Percentiles rank a stretch among this genome's conserved stretches.
Evolutionary conservation across 305 asterid genomes (phyloP).

Genomic region (Fraxinus nigra): DNA sequence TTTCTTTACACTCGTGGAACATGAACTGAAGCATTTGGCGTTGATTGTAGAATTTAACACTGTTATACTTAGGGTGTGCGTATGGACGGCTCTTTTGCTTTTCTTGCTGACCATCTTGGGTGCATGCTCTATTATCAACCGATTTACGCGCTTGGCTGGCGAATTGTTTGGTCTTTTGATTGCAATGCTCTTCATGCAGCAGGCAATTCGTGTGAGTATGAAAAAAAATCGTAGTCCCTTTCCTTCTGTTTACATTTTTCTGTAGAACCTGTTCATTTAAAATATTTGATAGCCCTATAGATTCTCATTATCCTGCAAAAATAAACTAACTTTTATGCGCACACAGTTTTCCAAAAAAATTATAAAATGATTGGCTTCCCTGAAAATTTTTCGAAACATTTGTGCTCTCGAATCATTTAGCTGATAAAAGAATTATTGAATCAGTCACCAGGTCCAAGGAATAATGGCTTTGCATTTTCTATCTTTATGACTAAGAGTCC

Average conservation of each 20-base stretch:
- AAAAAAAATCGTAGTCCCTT: slow-evolving; percentile 6
- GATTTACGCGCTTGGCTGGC: slow-evolving; percentile 94
- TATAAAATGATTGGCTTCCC: background rate
- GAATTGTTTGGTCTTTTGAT: slow-evolving; percentile 91
- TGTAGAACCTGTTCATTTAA: background rate
- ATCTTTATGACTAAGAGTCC: background rate
- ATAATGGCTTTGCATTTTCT: background rate
- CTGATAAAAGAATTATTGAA: background rate
- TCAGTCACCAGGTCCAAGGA: background rate
- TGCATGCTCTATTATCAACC: slow-evolving; percentile 88
- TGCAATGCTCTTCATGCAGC: slow-evolving; percentile 98
- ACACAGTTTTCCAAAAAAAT: background rate
- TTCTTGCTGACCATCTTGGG: slow-evolving; percentile 89
- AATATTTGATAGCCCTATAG: background rate
- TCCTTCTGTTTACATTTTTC: background rate
- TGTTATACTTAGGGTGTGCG: slow-evolving; percentile 72
- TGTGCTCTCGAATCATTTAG: background rate
- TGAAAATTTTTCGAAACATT: background rate
- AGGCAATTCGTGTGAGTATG: slow-evolving; percentile 82
- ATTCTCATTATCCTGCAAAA: background rate
- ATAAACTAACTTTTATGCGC: background rate
- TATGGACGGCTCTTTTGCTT: slow-evolving; percentile 89
- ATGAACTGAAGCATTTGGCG: slow-evolving; percentile 11
- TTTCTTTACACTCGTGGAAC: slow-evolving; percentile 7
- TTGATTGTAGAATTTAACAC: slow-evolving; percentile 21